Conservation (phyloP, 1,284 basidiomycete genomes). For the Ganoderma sinense region DNA sequence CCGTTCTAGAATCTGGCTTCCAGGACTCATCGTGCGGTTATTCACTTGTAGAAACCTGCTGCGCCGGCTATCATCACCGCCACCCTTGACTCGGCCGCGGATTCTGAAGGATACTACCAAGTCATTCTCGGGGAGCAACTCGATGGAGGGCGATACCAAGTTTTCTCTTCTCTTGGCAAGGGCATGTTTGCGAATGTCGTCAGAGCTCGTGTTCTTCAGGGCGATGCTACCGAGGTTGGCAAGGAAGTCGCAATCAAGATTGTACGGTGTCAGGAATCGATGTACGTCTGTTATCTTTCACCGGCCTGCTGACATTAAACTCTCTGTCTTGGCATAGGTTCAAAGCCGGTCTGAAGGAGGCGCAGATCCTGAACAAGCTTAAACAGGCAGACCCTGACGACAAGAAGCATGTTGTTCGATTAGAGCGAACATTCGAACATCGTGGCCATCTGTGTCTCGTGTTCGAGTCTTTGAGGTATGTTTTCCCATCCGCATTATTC, state of each 20-base stretch:
- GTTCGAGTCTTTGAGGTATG: constrained; percentile 92
- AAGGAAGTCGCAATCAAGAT: constrained; percentile 99
- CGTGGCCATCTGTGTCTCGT: constrained; percentile 97
- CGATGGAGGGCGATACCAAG: constrained; percentile 93
- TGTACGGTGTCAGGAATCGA: constrained; percentile 94
- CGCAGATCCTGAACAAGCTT: constrained; percentile 87
- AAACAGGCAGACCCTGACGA: constrained; percentile 93
- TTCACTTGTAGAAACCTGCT: constrained; percentile 51
- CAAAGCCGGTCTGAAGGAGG: constrained; percentile 95
- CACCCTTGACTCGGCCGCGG: constrained; percentile 78
- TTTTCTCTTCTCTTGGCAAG: constrained; percentile 93
- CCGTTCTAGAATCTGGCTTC: neutral
- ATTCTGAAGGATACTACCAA: constrained; percentile 95
- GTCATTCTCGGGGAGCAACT: constrained; percentile 95
- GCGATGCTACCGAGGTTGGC: constrained; percentile 67
- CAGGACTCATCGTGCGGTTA: neutral
- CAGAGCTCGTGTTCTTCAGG: constrained; percentile 84
- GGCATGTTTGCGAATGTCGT: constrained; percentile 99
- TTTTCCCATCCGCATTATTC: neutral
- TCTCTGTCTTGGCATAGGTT: constrained; percentile 64
- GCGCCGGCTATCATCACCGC: constrained; percentile 74
- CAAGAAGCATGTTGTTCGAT: constrained; percentile 93
- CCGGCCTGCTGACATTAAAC: neutral
- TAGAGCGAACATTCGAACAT: constrained; percentile 96
- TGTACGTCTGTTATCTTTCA: constrained; percentile 64